These are phyloP conservation scores for Actinomortierella ambigua DNA, from an alignment of 371 early-diverging fungal species.

Conservation along the genomic window DNA sequence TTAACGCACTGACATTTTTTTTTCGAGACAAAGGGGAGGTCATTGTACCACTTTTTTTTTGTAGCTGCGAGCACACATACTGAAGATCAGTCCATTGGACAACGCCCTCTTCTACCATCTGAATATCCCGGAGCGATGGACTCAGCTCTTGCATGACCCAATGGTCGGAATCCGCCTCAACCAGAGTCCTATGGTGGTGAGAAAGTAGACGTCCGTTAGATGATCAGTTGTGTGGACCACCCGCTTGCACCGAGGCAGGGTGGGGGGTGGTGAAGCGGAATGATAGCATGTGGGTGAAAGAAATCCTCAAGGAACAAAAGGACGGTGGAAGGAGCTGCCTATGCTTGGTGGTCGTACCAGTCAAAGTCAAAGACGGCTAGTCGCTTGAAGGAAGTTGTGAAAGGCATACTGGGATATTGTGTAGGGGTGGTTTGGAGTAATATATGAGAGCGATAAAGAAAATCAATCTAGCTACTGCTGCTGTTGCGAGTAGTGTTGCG, in stretches of 20 bases:
- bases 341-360: conserved; percentile 59
- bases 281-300: too few relatives aligned
- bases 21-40: neutral
- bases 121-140: conserved; percentile 43
- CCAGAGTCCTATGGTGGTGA: conserved; percentile 57
- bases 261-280: too few relatives aligned
- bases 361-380: conserved; percentile 79
- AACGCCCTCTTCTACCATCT: conserved; percentile 23
- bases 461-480: too few relatives aligned
- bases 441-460: too few relatives aligned
- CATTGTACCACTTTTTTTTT: neutral
- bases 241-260: too few relatives aligned
- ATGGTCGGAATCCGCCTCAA: conserved; percentile 75
- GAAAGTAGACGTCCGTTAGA: neutral
- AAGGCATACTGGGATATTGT: conserved; percentile 3
- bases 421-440: too few relatives aligned
- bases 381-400: conserved; percentile 18
- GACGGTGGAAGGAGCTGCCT: too few relatives aligned
- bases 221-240: neutral
- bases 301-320: neutral
- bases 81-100: conserved; percentile 79
- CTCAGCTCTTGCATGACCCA: conserved; percentile 61
- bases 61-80: conserved; percentile 41
- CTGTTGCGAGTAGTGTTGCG: too few relatives aligned
- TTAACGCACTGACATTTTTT: neutral